Base-by-base conservation (phyloP, 2,329 filamentous ascomycete species). In the Epichloe hybrida region DNA sequence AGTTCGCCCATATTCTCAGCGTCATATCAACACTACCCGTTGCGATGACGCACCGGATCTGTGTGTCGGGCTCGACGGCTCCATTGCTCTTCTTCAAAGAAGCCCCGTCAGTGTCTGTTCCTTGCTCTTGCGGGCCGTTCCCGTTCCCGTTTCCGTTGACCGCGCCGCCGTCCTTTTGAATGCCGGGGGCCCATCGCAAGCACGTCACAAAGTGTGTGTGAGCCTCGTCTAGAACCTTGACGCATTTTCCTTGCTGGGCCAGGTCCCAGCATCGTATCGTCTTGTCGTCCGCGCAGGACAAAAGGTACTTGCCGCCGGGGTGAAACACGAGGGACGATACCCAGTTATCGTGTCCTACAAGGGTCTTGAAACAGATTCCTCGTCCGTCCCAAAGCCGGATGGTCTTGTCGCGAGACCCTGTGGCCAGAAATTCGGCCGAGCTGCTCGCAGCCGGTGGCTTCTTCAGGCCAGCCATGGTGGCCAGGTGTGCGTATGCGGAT, bases 301-400 rank as follows among this genome's bases (percentile, higher is more conserved):
- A 70, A 1, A 97, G 75, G 61, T 93, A 96, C 67, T 91, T 94
- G 42, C 91, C 91, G 8, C 88, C 86, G 0, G 91, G 91, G 61
- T 96, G 91, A 65, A 95, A 97, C 9, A 88, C 81, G 5, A 96
- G 68, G 0, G 79, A 85, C 35, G 88, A 81, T 8, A 97, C 81
- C 91, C 91, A 97, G 64, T 96, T 96, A 65, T 96, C 90, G 64
- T 96, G 91, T 2, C 91, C 91, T 1, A 81, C 71, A 1, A 97
- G 73, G 0, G 86, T 93, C 65, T 88, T 91, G 63, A 96, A 81
- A 56, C 88, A 80, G 11, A 84, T 88, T 35, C 91, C 91, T 50
- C 88, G 79, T 11, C 83, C 78, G 64, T 95, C 88, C 88, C 90
- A 96, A 6, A 97, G 70, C 60, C 83, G 84, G 62, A 97, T 95